phyloP scores from a whole-genome alignment of 2,329 filamentous ascomycete species.

The Xylaria sp. region DNA sequence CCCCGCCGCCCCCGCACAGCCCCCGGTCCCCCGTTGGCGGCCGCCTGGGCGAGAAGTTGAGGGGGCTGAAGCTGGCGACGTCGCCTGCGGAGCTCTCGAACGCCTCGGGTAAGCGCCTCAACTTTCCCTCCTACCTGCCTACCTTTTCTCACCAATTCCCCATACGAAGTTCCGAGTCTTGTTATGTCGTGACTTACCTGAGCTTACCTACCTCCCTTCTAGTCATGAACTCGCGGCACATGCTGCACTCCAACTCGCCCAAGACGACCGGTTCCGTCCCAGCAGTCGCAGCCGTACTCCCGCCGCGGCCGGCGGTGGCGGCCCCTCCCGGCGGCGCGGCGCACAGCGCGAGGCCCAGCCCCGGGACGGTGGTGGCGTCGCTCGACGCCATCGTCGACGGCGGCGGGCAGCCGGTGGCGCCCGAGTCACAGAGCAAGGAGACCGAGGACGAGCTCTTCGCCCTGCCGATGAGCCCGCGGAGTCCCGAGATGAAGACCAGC shows the following conservation, averaged over 20 bases:
- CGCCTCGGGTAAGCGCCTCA: slow-evolving; percentile 50
- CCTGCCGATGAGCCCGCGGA: slow-evolving; percentile 81
- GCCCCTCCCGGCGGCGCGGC: too few species aligned
- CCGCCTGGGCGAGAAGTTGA: slow-evolving; percentile 76
- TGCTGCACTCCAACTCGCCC: slow-evolving; percentile 11
- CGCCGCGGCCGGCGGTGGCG: not conserved
- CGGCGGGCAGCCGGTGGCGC: slow-evolving; percentile 32
- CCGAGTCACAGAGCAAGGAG: slow-evolving; percentile 44
- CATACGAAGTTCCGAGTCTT: not conserved
- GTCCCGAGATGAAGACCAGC: slow-evolving; percentile 82
- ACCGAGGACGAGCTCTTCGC: slow-evolving; percentile 85
- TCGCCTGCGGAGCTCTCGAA: slow-evolving; percentile 65
- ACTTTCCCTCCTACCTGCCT: not conserved
- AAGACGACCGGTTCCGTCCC: slow-evolving; percentile 40
- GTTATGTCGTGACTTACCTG: not conserved
- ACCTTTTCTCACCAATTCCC: slow-evolving; percentile 33
- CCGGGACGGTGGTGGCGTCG: slow-evolving; percentile 40
- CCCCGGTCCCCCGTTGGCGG: slow-evolving; percentile 69
- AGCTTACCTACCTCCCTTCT: slow-evolving; percentile 33
- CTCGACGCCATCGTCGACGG: slow-evolving; percentile 46
- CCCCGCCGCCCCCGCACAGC: slow-evolving; percentile 48
- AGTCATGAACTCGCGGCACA: slow-evolving; percentile 1
- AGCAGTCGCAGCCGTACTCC: not conserved
- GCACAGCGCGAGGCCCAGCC: too few species aligned
- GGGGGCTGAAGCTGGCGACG: slow-evolving; percentile 77